Conservation (phyloP, 2,329 filamentous ascomycete species). For the Sporothrix humicola region DNA sequence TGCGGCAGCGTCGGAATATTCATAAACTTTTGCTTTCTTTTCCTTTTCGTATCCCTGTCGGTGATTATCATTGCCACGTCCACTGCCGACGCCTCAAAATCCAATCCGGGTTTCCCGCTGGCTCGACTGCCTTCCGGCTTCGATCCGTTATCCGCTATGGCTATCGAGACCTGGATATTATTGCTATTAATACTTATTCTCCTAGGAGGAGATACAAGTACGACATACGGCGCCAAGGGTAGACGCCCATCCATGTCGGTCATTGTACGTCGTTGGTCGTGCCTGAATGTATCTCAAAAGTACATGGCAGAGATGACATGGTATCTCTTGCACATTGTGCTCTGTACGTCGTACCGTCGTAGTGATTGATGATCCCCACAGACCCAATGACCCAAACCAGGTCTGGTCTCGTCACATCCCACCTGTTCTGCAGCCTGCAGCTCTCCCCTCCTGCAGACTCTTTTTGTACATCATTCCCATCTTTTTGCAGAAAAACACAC, state of each 20-base stretch:
- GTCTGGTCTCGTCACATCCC: background rate
- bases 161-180: background rate
- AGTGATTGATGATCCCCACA: background rate
- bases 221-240: background rate
- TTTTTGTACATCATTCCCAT: too few relatives aligned
- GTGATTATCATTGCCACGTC: background rate
- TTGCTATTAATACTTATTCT: background rate
- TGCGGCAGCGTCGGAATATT: background rate
- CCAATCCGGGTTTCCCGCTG: background rate
- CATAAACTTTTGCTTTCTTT: background rate
- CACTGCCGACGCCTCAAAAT: background rate
- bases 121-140: background rate
- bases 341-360: too few relatives aligned
- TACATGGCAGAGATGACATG: too few relatives aligned
- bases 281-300: too few relatives aligned
- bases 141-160: background rate
- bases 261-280: too few relatives aligned
- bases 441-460: too few relatives aligned
- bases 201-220: background rate
- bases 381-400: background rate
- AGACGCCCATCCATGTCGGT: too few relatives aligned
- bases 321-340: too few relatives aligned
- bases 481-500: constrained; percentile 1
- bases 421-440: background rate
- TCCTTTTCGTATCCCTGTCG: background rate